These are phyloP conservation scores for Phialophora verrucosa DNA, from an alignment of 2,329 filamentous ascomycete species.

Conservation along the genomic window DNA sequence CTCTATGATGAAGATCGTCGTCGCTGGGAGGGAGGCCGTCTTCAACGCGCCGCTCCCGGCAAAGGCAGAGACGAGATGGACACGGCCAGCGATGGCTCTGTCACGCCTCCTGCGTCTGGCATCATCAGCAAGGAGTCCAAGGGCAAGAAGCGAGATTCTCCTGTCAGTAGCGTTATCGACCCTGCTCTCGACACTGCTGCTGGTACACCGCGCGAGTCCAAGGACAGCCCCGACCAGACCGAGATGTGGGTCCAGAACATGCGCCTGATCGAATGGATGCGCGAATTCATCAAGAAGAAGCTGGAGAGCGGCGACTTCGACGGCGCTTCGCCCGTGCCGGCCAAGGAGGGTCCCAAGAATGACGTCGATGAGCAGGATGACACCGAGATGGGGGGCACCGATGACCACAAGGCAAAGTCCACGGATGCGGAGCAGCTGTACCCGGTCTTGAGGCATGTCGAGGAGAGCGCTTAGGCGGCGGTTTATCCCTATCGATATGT, in stretches of 20 bases:
- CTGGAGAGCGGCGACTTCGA: slow-evolving; percentile 60
- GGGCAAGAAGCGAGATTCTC: slow-evolving; percentile 34
- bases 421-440: slow-evolving; percentile 39
- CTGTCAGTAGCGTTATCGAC: slow-evolving; percentile 38
- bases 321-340: slow-evolving; percentile 5
- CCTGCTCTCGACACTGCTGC: slow-evolving; percentile 34
- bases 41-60: slow-evolving; percentile 60
- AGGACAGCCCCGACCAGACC: slow-evolving; percentile 42
- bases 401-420: slow-evolving; percentile 37
- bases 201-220: slow-evolving; percentile 39
- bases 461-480: slow-evolving; percentile 28
- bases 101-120: slow-evolving; percentile 38
- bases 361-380: slow-evolving; percentile 45
- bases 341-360: slow-evolving; percentile 31
- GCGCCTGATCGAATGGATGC: slow-evolving; percentile 65
- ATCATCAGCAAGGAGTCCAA: slow-evolving; percentile 34
- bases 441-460: slow-evolving; percentile 39
- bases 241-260: slow-evolving; percentile 67
- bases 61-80: slow-evolving; percentile 48
- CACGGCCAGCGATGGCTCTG: slow-evolving; percentile 39
- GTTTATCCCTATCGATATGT: background rate
- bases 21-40: slow-evolving; percentile 65
- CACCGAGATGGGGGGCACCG: slow-evolving; percentile 53
- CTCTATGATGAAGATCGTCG: slow-evolving; percentile 67
- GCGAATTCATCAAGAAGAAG: slow-evolving; percentile 62